Evolutionary conservation across 2,329 filamentous ascomycete species (phyloP).

Genomic region (Ophiocordyceps camponoti-leonardi): DNA sequence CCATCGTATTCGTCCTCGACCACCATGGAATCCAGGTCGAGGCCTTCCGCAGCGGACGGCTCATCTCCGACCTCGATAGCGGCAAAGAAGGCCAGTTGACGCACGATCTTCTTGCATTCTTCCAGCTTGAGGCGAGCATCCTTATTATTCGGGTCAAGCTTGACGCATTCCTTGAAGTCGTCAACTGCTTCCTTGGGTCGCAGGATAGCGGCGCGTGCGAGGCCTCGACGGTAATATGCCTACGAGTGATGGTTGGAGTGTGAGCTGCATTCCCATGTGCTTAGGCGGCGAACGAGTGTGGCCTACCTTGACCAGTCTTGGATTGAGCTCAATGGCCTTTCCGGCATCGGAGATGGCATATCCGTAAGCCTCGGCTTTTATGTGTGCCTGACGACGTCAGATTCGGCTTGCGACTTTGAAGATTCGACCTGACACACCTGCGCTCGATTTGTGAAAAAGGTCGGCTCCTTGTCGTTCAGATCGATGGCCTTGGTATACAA

Average conservation of each 20-base stretch:
- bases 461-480: conserved; percentile 64
- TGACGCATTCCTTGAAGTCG: conserved; percentile 84
- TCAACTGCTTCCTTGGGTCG: conserved; percentile 73
- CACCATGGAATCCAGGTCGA: conserved; percentile 72
- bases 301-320: conserved; percentile 70
- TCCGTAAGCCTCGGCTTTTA: conserved; percentile 90
- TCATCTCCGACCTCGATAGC: conserved; percentile 90
- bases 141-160: conserved; percentile 73
- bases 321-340: conserved; percentile 79
- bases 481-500: conserved; percentile 81
- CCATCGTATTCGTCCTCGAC: conserved; percentile 81
- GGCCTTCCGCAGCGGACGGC: conserved; percentile 76
- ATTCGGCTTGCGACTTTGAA: conserved; percentile 6
- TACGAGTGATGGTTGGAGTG: conserved; percentile 17
- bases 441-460: conserved; percentile 87
- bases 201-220: conserved; percentile 82
- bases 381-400: conserved; percentile 50
- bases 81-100: conserved; percentile 79
- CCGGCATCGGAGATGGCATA: conserved; percentile 84
- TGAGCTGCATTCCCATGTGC: neutral
- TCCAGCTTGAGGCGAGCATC: conserved; percentile 81
- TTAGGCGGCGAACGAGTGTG: neutral
- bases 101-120: conserved; percentile 90
- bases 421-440: conserved; percentile 43
- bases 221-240: conserved; percentile 88